Evolutionary conservation across 306 rosid genomes (phyloP).

Genomic region (Begonia masoniana): DNA sequence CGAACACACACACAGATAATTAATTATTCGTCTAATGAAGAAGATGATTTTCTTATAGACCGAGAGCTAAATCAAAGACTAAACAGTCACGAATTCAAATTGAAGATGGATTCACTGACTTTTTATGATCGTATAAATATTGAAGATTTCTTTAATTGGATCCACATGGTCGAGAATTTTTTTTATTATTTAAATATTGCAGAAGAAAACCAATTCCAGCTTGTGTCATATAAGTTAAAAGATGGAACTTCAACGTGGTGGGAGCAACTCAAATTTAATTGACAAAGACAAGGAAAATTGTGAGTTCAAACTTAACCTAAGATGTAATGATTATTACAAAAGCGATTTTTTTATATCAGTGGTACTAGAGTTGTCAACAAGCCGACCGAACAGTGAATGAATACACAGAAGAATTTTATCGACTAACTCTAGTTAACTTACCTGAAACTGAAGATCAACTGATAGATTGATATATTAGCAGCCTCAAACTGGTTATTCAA

Average conservation of each 20-base stretch:
- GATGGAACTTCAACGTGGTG: not conserved
- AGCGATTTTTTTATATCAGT: not conserved
- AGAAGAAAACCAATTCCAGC: not conserved
- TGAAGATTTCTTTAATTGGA: not conserved
- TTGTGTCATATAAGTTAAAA: not conserved
- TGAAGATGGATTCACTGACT: not conserved
- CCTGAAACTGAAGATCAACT: not conserved
- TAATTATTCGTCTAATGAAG: too few relatives aligned
- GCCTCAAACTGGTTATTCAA: not conserved
- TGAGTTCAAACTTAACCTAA: accelerated
- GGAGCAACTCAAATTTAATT: not conserved
- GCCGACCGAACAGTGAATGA: not conserved
- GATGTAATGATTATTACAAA: too few relatives aligned
- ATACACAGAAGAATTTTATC: not conserved
- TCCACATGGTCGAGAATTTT: not conserved
- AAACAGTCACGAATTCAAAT: not conserved
- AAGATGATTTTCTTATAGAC: too few relatives aligned
- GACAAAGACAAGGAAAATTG: not conserved
- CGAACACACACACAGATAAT: too few relatives aligned
- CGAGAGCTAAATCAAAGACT: too few relatives aligned
- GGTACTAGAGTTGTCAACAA: not conserved
- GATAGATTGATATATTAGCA: not conserved
- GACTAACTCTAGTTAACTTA: not conserved
- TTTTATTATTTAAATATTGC: not conserved
- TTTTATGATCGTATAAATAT: not conserved